Percentiles rank a stretch among this genome's conserved stretches.
Conservation (phyloP, 768 basidiomycete species). For the Pleurotus tuber-regium region DNA sequence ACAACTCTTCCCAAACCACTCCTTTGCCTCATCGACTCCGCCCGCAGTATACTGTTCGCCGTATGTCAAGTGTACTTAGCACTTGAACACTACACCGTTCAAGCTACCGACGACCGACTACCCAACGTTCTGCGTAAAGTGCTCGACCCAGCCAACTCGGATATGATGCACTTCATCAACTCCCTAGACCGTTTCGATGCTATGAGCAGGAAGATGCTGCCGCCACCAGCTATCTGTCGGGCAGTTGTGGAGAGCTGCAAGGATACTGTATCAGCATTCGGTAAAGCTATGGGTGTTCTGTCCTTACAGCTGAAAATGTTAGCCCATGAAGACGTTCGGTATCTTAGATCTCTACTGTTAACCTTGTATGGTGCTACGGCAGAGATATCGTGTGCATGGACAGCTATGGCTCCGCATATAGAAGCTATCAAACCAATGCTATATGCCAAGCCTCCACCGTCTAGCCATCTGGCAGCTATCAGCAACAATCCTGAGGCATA, state of each 20-base stretch:
- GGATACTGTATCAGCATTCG: constrained; percentile 80
- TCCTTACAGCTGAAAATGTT: constrained; percentile 78
- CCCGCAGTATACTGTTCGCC: constrained; percentile 89
- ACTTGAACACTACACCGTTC: constrained; percentile 82
- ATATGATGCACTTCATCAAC: constrained; percentile 81
- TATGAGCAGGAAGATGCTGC: constrained; percentile 63
- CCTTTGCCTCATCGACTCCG: constrained; percentile 75
- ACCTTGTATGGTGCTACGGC: constrained; percentile 88
- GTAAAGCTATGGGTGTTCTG: constrained; percentile 85
- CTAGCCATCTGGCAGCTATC: constrained; percentile 5
- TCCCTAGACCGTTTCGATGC: constrained; percentile 91
- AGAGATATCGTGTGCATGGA: constrained; percentile 88
- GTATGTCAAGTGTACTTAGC: constrained; percentile 89
- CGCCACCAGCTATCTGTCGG: constrained; percentile 71
- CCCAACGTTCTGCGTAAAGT: constrained; percentile 80
- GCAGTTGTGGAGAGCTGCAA: constrained; percentile 79
- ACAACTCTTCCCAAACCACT: constrained; percentile 71
- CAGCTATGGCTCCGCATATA: constrained; percentile 65
- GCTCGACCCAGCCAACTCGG: constrained; percentile 78
- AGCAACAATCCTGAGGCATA: constrained; percentile 22
- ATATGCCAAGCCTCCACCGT: constrained; percentile 19
- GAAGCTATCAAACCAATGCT: constrained; percentile 68
- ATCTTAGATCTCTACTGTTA: constrained; percentile 80
- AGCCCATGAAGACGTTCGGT: constrained; percentile 79
- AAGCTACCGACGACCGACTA: constrained; percentile 79